Percentiles rank a stretch among this genome's conserved stretches.
These are phyloP conservation scores for Trichoderma endophyticum DNA, from an alignment of 2,329 filamentous ascomycete species.

Conservation along the genomic window DNA sequence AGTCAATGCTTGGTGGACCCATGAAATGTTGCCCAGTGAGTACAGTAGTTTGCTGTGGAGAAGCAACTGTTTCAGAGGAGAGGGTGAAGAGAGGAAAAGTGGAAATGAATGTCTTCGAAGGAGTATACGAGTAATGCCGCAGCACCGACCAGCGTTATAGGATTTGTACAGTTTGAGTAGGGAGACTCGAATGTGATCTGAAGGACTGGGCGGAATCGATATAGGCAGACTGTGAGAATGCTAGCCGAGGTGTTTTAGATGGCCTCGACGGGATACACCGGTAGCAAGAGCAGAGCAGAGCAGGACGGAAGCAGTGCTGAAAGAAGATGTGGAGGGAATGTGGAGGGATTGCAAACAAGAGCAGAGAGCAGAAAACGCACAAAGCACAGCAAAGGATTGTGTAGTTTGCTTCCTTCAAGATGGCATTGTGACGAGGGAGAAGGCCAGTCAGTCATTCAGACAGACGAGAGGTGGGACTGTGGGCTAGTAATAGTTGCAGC, in stretches of 20 bases:
- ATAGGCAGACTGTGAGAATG: neutral
- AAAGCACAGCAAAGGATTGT: neutral
- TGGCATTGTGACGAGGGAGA: neutral
- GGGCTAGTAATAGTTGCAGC: neutral
- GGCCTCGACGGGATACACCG: neutral
- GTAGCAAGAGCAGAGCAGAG: neutral
- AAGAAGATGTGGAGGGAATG: neutral
- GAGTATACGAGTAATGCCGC: neutral
- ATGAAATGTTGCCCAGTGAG: conserved; percentile 5
- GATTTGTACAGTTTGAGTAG: neutral
- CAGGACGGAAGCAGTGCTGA: neutral
- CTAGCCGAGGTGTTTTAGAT: neutral
- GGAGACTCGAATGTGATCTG: neutral
- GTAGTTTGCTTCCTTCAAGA: neutral
- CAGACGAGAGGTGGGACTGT: neutral
- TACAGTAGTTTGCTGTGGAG: neutral
- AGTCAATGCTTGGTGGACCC: neutral
- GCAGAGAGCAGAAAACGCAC: neutral
- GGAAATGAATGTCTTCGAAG: neutral
- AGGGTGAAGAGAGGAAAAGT: neutral
- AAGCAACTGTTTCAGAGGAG: neutral
- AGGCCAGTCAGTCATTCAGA: neutral
- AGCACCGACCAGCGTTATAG: neutral
- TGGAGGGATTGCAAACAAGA: neutral
- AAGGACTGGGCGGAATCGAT: neutral